Base-by-base conservation (phyloP, 2,329 filamentous ascomycete species). In the Colletotrichum lini region DNA sequence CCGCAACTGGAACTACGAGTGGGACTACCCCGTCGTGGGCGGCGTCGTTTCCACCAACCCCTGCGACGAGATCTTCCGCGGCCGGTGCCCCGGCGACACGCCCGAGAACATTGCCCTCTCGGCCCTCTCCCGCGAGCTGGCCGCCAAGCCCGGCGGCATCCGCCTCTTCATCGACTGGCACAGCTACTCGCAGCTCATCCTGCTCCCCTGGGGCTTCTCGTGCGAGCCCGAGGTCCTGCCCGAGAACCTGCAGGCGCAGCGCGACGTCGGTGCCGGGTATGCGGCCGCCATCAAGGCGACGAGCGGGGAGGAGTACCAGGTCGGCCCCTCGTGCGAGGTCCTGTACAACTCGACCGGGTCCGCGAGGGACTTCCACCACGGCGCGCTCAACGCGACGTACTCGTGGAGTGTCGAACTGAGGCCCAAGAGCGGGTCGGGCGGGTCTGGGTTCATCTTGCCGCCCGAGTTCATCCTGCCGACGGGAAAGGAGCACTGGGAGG, bases 151-250 rank as follows among this genome's bases (percentile, higher is more conserved):
- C 4, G 82, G 84, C 59, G 86, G 86, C 3, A 82, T 90, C 64
- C 84, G 87, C 65, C 79, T 89, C 15, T 91, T 87, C 79, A 85
- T 91, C 76, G 89, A 91, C 78, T 87, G 87, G 78, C 89, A 91
- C 78, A 85, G 86, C 26, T 91, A 90, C 79, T 82, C 83, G 16
- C 87, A 90, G 74, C 82, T 84, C 62, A 84, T 90, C 65, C 81
- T 89, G 58, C 84, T 86, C 21, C 87, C 84, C 9, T 90, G 88
- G 77, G 88, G 88, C 18, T 90, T 88, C 79, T 86, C 83, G 10
- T 89, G 87, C 79, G 67, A 73, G 47, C 59, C 74, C 30, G 75
- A 74, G 12, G 71, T 73, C 8, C 73, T 76, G 2, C 75, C 75
- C 26, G 67, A 58, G n/a, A 76, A 74, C 15, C 73, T 76, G 44